A percentile compares a stretch with the other conserved stretches of the same genome.
Evolutionary conservation across 371 early-diverging fungal genomes (phyloP).

Genomic region (Coemansia sp.): DNA sequence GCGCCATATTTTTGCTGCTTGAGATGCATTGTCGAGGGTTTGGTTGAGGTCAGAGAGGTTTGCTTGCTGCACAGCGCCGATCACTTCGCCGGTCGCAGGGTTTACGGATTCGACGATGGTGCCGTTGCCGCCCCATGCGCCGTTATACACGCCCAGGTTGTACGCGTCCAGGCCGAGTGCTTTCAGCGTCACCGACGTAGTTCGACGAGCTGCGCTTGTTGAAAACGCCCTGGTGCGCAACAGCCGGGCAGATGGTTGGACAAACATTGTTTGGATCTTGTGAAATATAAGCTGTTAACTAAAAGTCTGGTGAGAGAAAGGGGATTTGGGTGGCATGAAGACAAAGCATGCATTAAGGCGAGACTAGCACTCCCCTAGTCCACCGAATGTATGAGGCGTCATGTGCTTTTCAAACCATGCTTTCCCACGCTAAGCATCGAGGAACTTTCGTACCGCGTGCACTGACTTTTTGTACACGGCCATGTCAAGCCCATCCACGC

Average conservation of each 20-base stretch:
- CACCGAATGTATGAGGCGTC: background rate
- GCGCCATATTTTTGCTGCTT: constrained; percentile 70
- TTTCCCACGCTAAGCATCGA: background rate
- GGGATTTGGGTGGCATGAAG: no score
- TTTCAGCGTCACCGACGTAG: constrained; percentile 56
- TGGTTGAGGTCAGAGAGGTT: constrained; percentile 56
- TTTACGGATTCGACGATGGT: constrained; percentile 71
- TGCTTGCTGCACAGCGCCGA: constrained; percentile 75
- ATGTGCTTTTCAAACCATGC: background rate
- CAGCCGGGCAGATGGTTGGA: background rate
- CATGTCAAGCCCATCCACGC: constrained; percentile 37
- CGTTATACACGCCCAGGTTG: constrained; percentile 87
- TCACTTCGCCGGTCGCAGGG: constrained; percentile 85
- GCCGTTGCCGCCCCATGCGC: constrained; percentile 84
- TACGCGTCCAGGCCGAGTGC: constrained; percentile 69
- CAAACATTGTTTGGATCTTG: background rate
- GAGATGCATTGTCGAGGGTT: constrained; percentile 61
- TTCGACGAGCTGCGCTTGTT: constrained; percentile 14
- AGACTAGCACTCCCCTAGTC: background rate
- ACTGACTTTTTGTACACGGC: constrained; percentile 25
- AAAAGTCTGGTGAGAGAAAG: no score
- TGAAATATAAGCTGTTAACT: no score
- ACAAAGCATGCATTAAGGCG: no score
- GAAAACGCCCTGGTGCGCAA: constrained; percentile 7
- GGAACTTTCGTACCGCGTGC: constrained; percentile 17